Base-by-base conservation (phyloP, 2,329 filamentous ascomycete genomes). In the Lecanoromycetidae sp. region DNA sequence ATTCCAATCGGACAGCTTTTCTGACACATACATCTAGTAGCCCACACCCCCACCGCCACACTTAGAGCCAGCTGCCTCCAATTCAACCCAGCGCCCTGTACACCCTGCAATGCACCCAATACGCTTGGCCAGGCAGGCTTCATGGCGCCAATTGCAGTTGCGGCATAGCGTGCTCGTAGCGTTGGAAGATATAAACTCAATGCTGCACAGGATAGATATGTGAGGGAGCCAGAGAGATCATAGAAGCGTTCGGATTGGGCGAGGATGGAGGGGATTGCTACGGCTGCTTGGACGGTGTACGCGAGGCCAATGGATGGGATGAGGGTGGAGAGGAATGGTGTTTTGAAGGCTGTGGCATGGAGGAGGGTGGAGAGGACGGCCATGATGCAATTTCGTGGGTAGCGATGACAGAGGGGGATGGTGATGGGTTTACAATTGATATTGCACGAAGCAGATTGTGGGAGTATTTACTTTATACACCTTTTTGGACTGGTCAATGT, bases 171-270 rank as follows among this genome's bases (percentile, higher is more conserved):
- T 12, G 74, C 74, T 34, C 77, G 68, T 46, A 80, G 63, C 3
- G 71, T 70, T 0, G 79, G 79, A 13, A 83, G 66, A 53, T 75
- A 77, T 13, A 84, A 65, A 49, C 73, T 77, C 23, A 82, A 61
- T 0, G 75, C 73, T 12, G 76, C 77, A 59, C 79, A 79, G 45
- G 76, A 75, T 30, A 84, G 68, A 58, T 80, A 82, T 2, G 80
- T 83, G 26, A 80, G 57, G 12, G 77, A 79, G 39, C 80, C 80
- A 2, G 77, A 80, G 39, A 80, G 61, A 58, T 84, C 81, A 60
- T 81, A 84, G 67, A 81, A 82, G 30, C 75, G 72, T 57, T 84
- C 81, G 5, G 75, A 74, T 56, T 77, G 71, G 26, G 68, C 65
- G 22, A 71, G 53, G 51, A 82, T 76, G 5, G 77, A 81, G 4